Evolutionary conservation across 225 moss, liverwort and hornwort species (phyloP), one percentile per base, ranked within the genome.

Genomic region (Sphagnum contortum): DNA sequence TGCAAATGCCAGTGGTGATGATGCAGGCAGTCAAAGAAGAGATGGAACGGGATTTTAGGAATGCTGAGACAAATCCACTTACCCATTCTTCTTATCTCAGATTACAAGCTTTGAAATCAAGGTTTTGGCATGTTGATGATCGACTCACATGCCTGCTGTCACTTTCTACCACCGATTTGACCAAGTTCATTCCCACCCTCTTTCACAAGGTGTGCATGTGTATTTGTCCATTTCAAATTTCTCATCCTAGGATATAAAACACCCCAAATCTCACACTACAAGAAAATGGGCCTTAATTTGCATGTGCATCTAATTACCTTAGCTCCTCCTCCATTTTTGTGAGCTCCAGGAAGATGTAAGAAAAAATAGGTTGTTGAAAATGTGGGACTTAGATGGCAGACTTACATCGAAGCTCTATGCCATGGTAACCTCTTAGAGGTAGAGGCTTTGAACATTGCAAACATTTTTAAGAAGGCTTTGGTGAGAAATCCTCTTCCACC

Each of bases 341-440:
- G 58, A 58, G 29, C 29, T 29, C 3, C 4, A 58, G 58, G 12
- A 58, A 13, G 44, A 58, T 3, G 29, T 6, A 58, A 58, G 7
- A 12, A 2, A 44, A 6, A 3, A 5, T 13, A 13, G 44, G 14
- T 5, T 13, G 29, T 5, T 13, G 12, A 44, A 5, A 5, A 14
- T 62, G 62, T 55, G 48, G 3, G 14, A 73, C 45, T 13, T 10
- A 4, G 13, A n/a, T 69, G 64, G 63, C 82, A 90, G 87, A 73
- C 86, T 69, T 94, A 83, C 62, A 86, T 88, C 64, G 94, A 94
- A 79, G 89, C 76, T 67, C 68, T 91, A 51, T 73, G 89, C 67
- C 76, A 91, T 59, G 89, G 94, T 12, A 94, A 94, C 62, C 67
- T 89, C 69, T 68, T 62, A 55, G 87, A 77, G 71, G 75, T 79